These are phyloP conservation scores for Solanum dulcamara DNA, from an alignment of 257 asterid species.

Conservation along the genomic window DNA sequence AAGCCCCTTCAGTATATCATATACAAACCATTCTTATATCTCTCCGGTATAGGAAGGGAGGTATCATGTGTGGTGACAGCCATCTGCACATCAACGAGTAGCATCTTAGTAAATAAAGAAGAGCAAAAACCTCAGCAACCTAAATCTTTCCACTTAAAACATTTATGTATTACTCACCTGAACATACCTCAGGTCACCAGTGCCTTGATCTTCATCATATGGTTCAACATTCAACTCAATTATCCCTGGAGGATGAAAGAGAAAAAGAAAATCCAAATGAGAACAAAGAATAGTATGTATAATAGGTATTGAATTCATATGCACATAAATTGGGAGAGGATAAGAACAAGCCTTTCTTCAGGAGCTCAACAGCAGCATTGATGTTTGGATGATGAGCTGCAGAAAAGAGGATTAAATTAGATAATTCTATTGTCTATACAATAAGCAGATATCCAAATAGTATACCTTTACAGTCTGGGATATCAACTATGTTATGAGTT, in stretches of 20 bases:
- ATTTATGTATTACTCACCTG: conserved; percentile 39
- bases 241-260: conserved; percentile 30
- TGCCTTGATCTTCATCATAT: conserved; percentile 76
- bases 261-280: neutral
- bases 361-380: conserved; percentile 70
- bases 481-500: conserved; percentile 72
- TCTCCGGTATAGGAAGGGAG: conserved; percentile 64
- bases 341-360: conserved; percentile 47
- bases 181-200: conserved; percentile 85
- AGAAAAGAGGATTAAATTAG: neutral
- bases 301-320: neutral
- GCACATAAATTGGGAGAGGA: neutral
- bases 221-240: conserved; percentile 60
- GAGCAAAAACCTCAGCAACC: neutral
- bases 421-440: neutral
- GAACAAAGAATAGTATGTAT: neutral
- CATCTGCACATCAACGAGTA: conserved; percentile 37
- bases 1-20: neutral
- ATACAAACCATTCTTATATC: conserved; percentile 72
- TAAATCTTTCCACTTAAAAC: neutral
- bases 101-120: neutral
- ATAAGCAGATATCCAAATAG: neutral
- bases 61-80: conserved; percentile 91
- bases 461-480: conserved; percentile 83
- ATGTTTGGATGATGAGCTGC: conserved; percentile 95